Evolutionary conservation across 2,329 filamentous ascomycete species (phyloP).

Genomic region (Cytospora piceicola): DNA sequence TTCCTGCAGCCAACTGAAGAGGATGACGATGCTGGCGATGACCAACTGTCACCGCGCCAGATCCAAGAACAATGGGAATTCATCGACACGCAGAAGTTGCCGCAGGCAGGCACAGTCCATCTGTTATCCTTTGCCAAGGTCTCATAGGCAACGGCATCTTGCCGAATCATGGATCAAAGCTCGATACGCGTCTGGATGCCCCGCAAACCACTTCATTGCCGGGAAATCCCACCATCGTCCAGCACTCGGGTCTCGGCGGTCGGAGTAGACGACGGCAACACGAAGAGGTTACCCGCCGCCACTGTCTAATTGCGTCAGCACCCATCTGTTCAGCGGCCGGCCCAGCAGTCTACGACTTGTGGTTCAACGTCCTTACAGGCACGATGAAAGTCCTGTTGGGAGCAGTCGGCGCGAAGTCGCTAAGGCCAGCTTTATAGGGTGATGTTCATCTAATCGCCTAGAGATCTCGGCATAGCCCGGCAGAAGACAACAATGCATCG

Average conservation of each 20-base stretch:
- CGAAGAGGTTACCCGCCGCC: slow-evolving; percentile 18
- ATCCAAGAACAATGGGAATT: slow-evolving; percentile 47
- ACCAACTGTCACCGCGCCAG: slow-evolving; percentile 43
- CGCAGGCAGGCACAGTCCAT: slow-evolving; percentile 42
- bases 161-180: slow-evolving; percentile 1
- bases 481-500: slow-evolving; percentile 44
- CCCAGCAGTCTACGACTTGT: slow-evolving; percentile 33
- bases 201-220: slow-evolving; percentile 4
- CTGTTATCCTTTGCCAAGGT: slow-evolving; percentile 33
- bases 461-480: slow-evolving; percentile 53
- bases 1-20: slow-evolving; percentile 43
- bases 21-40: slow-evolving; percentile 34
- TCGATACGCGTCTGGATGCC: slow-evolving; percentile 13
- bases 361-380: slow-evolving; percentile 32
- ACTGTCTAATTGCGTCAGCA: background rate
- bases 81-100: slow-evolving; percentile 43
- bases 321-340: slow-evolving; percentile 16
- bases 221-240: slow-evolving; percentile 1
- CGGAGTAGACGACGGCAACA: slow-evolving; percentile 25
- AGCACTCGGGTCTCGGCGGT: background rate
- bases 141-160: slow-evolving; percentile 15
- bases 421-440: slow-evolving; percentile 49
- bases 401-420: slow-evolving; percentile 35
- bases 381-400: slow-evolving; percentile 39
- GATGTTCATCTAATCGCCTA: slow-evolving; percentile 54